Base-by-base conservation (phyloP, 2,329 filamentous ascomycete species). In the Fusarium miscanthi region DNA sequence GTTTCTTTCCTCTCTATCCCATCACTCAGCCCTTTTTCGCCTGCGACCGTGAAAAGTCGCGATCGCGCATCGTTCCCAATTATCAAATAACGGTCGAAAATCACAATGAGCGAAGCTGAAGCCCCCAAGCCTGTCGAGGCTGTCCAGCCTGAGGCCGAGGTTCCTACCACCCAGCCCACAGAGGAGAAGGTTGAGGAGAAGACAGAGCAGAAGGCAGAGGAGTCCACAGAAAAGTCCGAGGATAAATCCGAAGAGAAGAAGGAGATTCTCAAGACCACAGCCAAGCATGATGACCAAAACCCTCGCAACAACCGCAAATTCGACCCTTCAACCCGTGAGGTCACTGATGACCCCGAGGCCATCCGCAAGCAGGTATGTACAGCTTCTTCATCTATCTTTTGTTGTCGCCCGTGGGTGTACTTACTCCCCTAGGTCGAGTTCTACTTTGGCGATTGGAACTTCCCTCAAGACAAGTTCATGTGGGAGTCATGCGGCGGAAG, bases 361-460 rank as follows among this genome's bases (percentile, higher is more conserved):
- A 97, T 98, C 78, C 92, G 94, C 81, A 92, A 92, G 79, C 95
- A 97, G 87, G 93, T 93, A 85, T 80, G 45, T 46, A 49, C 25
- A 45, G 40, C 48, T 31, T 54, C 48, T 31, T 54, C 54, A 19
- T 48, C 46, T 5, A 41, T 12, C 13, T 25, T 35, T 19, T 27
- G 13, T 7, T 21, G 14, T 41, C 25, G 60, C 31, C 27, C 41
- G 45, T 40, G 27, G 38, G 30, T 63, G 70, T 42, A 31, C 64
- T 66, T n/a, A 75, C 52, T 38, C 48, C 52, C 57, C 35, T 75
- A 97, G 92, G 93, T 97, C 77, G 94, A 98, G 81, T 98, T 97
- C 83, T 98, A 98, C 87, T 97, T 98, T 84, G 93, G 93, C 78
- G 93, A 97, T 82, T 93, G 92, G 78, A 98, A 98, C 84, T 89